phyloP scores from a whole-genome alignment of 2,329 filamentous ascomycete species.

The Lachnellula occidentalis region DNA sequence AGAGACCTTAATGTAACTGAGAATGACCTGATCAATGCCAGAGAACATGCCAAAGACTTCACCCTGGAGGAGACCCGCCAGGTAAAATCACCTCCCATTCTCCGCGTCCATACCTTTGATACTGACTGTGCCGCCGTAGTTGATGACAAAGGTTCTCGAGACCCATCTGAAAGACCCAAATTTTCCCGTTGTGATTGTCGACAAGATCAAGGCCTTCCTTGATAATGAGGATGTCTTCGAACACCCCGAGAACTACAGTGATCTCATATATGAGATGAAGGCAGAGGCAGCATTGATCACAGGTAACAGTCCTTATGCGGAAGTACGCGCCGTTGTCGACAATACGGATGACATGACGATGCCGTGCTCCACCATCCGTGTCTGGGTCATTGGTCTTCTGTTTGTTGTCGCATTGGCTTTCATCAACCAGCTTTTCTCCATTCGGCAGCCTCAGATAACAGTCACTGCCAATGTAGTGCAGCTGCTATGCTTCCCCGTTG shows the following conservation, averaged over 20 bases:
- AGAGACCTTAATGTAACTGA: constrained; percentile 39
- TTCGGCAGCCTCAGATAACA: constrained; percentile 16
- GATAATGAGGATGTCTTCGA: constrained; percentile 39
- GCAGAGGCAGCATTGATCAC: constrained; percentile 49
- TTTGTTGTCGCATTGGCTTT: constrained; percentile 12
- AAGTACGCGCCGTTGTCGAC: constrained; percentile 49
- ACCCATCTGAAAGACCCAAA: constrained; percentile 44
- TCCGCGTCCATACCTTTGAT: constrained; percentile 3
- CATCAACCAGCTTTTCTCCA: constrained; percentile 19
- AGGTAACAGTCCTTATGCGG: constrained; percentile 53
- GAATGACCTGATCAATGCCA: constrained; percentile 41
- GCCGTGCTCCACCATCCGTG: constrained; percentile 59
- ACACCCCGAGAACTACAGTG: constrained; percentile 42
- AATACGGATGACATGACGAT: constrained; percentile 56
- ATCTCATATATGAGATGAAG: constrained; percentile 49
- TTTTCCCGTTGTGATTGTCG: constrained; percentile 38
- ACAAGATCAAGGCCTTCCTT: constrained; percentile 38
- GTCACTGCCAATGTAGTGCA: constrained; percentile 19
- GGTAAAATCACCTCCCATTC: constrained; percentile 9
- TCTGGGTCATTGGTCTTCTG: constrained; percentile 54
- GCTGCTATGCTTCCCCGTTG: constrained; percentile 36
- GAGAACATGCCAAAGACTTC: constrained; percentile 37
- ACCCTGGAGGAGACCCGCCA: constrained; percentile 39
- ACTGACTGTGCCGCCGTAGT: constrained; percentile 12
- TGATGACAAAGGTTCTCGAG: constrained; percentile 36